These are phyloP conservation scores for Podaxis sp. DNA, from an alignment of 768 basidiomycete genomes.

Conservation along the genomic window DNA sequence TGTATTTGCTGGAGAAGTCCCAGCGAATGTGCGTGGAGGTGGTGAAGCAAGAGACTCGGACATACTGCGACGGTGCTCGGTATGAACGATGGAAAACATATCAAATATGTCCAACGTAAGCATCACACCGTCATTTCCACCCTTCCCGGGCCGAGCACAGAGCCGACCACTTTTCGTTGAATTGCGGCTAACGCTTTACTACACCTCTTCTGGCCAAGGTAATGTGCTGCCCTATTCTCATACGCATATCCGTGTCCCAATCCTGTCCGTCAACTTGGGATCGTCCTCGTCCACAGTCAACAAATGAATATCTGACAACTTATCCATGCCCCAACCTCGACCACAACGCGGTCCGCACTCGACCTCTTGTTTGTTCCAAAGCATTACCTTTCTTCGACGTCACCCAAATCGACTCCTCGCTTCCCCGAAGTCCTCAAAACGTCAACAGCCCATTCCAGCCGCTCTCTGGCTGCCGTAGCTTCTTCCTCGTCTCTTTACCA, in stretches of 20 bases:
- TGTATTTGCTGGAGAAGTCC: not conserved
- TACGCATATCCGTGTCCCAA: not conserved
- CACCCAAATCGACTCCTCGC: not conserved
- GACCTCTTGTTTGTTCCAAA: not conserved
- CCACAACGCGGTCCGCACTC: not conserved
- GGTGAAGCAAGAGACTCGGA: conserved; percentile 2
- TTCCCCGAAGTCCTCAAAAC: not conserved
- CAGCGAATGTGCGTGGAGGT: not conserved
- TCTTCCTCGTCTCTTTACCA: not conserved
- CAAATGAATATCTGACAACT: not conserved
- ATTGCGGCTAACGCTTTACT: not conserved
- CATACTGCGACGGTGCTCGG: not conserved
- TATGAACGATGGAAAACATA: not conserved
- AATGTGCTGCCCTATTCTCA: not conserved
- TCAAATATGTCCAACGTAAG: not conserved
- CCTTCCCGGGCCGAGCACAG: not conserved
- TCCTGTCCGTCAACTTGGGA: not conserved
- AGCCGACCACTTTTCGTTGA: not conserved
- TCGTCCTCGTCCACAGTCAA: not conserved
- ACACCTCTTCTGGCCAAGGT: not conserved
- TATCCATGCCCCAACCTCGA: not conserved
- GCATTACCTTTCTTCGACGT: not conserved
- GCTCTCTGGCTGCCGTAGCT: not conserved
- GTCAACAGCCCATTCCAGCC: not conserved
- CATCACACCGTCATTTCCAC: not conserved